A percentile compares a stretch with the other conserved stretches of the same genome.
phyloP scores from a whole-genome alignment of 441 rosid genomes.

The Adansonia gregorii region DNA sequence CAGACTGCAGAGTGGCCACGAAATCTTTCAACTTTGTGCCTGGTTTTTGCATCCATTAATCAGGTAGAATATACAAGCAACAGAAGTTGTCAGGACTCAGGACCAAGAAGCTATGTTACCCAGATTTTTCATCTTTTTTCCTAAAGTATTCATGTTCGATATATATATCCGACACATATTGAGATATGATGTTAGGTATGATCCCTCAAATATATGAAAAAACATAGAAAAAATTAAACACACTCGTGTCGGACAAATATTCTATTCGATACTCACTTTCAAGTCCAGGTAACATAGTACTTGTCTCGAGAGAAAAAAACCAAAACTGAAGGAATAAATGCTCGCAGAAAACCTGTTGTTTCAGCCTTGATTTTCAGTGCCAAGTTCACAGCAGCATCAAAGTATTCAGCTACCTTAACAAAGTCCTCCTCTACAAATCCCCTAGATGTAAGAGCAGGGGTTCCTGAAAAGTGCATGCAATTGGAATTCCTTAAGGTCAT shows the following conservation, averaged over 20 bases:
- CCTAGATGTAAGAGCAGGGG: constrained; percentile 90
- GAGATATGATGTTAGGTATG: too few species aligned
- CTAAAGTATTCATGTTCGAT: too few species aligned
- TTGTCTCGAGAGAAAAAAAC: not conserved
- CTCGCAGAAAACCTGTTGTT: constrained; percentile 58
- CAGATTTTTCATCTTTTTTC: too few species aligned
- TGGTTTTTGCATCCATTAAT: constrained; percentile 30
- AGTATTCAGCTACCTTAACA: constrained; percentile 81
- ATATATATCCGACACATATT: too few species aligned
- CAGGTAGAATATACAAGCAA: constrained; percentile 7
- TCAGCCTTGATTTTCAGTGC: constrained; percentile 76
- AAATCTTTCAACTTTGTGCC: constrained; percentile 95
- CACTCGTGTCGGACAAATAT: too few species aligned
- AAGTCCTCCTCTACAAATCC: constrained; percentile 90
- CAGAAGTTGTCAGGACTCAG: too few species aligned
- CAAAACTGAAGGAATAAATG: constrained; percentile 1
- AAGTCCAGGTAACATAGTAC: too few species aligned
- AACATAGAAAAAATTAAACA: too few species aligned
- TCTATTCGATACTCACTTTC: too few species aligned
- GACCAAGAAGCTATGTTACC: not conserved
- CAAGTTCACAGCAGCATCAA: constrained; percentile 68
- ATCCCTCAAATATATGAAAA: too few species aligned
- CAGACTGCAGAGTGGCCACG: constrained; percentile 53
- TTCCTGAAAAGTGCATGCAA: constrained; percentile 48
- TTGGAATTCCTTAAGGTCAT: not conserved